A percentile compares a stretch with the other conserved stretches of the same genome.
Conservation (phyloP, 2,329 filamentous ascomycete genomes). For the Fusarium liriodendri region DNA sequence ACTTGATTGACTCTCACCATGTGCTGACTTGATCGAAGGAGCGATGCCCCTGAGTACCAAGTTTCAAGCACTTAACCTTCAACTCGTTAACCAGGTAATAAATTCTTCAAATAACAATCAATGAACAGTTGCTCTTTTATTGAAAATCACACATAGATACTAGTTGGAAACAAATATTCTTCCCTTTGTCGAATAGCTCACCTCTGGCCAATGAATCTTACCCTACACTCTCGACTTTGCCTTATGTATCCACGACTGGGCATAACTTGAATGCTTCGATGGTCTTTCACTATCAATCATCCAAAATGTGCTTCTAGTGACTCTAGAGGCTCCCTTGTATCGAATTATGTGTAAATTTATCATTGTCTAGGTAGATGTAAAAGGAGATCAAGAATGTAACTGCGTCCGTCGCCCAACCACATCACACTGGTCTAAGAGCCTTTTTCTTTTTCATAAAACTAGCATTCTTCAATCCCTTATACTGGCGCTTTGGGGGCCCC, state of each 20-base stretch:
- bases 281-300: neutral
- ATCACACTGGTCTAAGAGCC: neutral
- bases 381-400: neutral
- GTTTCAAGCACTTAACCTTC: neutral
- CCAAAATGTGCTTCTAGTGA: neutral
- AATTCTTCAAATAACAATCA: neutral
- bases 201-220: neutral
- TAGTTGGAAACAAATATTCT: neutral
- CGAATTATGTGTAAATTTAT: neutral
- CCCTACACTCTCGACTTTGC: neutral
- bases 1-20: too few species aligned
- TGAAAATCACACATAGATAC: too few species aligned
- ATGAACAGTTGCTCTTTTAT: neutral
- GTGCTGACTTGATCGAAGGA: neutral
- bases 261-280: neutral
- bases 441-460: neutral
- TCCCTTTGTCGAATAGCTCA: neutral
- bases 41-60: neutral
- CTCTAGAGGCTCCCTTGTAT: neutral
- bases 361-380: neutral
- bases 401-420: neutral
- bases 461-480: too few species aligned
- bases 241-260: neutral
- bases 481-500: neutral
- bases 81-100: neutral